Evolutionary conservation across 2,329 filamentous ascomycete species (phyloP).

Genomic region (Calonectria honghensis): DNA sequence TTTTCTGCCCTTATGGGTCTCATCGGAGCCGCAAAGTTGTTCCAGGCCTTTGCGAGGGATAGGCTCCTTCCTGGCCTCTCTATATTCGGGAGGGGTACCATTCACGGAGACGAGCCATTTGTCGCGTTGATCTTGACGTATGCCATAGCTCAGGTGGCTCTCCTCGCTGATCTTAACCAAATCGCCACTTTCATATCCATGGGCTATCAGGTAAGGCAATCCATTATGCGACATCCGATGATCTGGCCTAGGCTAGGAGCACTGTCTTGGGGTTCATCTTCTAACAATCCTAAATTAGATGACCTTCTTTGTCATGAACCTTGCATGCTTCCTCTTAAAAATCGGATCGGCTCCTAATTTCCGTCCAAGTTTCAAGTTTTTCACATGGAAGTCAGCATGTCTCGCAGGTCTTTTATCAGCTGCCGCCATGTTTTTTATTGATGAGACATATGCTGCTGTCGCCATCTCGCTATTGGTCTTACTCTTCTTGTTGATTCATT

Average conservation of each 20-base stretch:
- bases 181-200: slow-evolving; percentile 94
- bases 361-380: slow-evolving; percentile 90
- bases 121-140: slow-evolving; percentile 86
- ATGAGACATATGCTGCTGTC: slow-evolving; percentile 85
- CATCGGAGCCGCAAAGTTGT: slow-evolving; percentile 87
- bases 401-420: slow-evolving; percentile 85
- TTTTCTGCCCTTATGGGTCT: slow-evolving; percentile 93
- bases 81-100: slow-evolving; percentile 84
- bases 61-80: slow-evolving; percentile 84
- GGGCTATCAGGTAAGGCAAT: slow-evolving; percentile 81
- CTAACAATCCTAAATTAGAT: slow-evolving; percentile 68
- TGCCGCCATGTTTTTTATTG: slow-evolving; percentile 92
- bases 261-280: neutral
- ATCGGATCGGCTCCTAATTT: slow-evolving; percentile 93
- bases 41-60: slow-evolving; percentile 89
- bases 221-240: too few species aligned
- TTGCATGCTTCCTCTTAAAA: slow-evolving; percentile 90
- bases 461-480: slow-evolving; percentile 84
- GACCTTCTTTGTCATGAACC: slow-evolving; percentile 92
- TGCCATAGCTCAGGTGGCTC: slow-evolving; percentile 83
- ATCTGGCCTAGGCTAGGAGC: neutral
- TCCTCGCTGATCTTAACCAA: slow-evolving; percentile 89
- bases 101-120: slow-evolving; percentile 83
- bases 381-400: slow-evolving; percentile 89
- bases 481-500: slow-evolving; percentile 91